A percentile compares a stretch with the other conserved stretches of the same genome.
These are phyloP conservation scores for Cardamine chenopodiifolia DNA, from an alignment of 345 rosid species.

Conservation along the genomic window DNA sequence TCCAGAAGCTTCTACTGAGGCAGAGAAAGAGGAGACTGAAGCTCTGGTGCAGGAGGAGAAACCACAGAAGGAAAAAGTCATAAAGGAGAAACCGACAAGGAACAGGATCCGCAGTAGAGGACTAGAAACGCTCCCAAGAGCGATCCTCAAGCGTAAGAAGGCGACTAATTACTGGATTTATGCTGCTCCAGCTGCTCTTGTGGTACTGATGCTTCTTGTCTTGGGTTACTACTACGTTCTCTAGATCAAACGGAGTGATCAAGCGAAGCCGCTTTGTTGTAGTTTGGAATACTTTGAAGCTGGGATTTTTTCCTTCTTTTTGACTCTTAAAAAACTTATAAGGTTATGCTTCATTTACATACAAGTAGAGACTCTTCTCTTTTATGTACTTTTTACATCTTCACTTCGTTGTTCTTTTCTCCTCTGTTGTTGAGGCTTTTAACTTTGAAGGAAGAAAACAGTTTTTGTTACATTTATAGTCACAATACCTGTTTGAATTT, in stretches of 20 bases:
- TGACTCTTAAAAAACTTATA: constrained; percentile 23
- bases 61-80: constrained; percentile 47
- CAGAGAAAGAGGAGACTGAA: constrained; percentile 52
- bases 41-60: constrained; percentile 36
- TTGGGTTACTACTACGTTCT: constrained; percentile 54
- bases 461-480: constrained; percentile 27
- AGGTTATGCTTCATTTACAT: constrained; percentile 34
- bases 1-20: constrained; percentile 57
- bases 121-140: constrained; percentile 64
- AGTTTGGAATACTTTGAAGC: constrained; percentile 31
- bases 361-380: constrained; percentile 33
- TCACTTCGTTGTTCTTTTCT: constrained; percentile 33
- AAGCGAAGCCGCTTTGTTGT: constrained; percentile 40
- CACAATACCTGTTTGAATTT: not conserved
- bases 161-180: constrained; percentile 69
- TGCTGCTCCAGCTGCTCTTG: constrained; percentile 62
- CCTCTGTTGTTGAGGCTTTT: constrained; percentile 32
- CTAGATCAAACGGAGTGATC: constrained; percentile 32
- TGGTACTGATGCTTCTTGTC: constrained; percentile 50
- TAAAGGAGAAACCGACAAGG: constrained; percentile 54
- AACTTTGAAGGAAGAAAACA: constrained; percentile 31
- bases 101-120: constrained; percentile 59
- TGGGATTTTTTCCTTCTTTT: constrained; percentile 30
- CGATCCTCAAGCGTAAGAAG: constrained; percentile 72
- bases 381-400: constrained; percentile 35